Evolutionary conservation across 371 early-diverging fungal species (phyloP).

Genomic region (Umbelopsis sp.): DNA sequence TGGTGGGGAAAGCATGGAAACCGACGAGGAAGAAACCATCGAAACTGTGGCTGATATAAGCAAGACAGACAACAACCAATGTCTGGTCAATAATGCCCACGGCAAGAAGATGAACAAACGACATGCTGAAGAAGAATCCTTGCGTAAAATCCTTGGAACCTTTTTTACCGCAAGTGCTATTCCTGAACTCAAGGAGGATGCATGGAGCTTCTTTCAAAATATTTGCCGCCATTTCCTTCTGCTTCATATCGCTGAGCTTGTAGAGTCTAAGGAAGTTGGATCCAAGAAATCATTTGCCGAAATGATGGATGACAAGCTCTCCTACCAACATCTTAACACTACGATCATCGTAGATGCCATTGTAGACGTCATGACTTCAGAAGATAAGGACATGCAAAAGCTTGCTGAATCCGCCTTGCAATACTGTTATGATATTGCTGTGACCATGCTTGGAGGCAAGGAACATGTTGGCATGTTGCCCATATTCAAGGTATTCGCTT

Average conservation of each 20-base stretch:
- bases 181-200: slow-evolving; percentile 67
- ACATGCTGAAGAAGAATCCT: slow-evolving; percentile 68
- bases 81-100: slow-evolving; percentile 8
- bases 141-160: slow-evolving; percentile 65
- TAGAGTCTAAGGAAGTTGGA: slow-evolving; percentile 60
- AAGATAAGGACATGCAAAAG: slow-evolving; percentile 62
- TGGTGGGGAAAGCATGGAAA: slow-evolving; percentile 7
- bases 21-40: slow-evolving; percentile 23
- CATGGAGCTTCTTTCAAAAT: slow-evolving; percentile 68
- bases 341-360: slow-evolving; percentile 79
- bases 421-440: slow-evolving; percentile 67
- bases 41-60: slow-evolving; percentile 16
- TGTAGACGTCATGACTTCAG: slow-evolving; percentile 78
- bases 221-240: slow-evolving; percentile 79
- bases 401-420: slow-evolving; percentile 72
- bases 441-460: slow-evolving; percentile 59
- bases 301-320: slow-evolving; percentile 50
- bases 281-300: slow-evolving; percentile 46
- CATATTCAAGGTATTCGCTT: slow-evolving; percentile 78
- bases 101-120: slow-evolving; percentile 41
- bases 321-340: slow-evolving; percentile 55
- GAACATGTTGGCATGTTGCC: slow-evolving; percentile 68
- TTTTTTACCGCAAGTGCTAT: slow-evolving; percentile 72
- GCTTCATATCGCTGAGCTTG: slow-evolving; percentile 69
- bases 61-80: not conserved